Evolutionary conservation across 1,284 basidiomycete genomes (phyloP), one percentile per base, ranked within the genome.

Genomic region (Ganoderma lingzhi): DNA sequence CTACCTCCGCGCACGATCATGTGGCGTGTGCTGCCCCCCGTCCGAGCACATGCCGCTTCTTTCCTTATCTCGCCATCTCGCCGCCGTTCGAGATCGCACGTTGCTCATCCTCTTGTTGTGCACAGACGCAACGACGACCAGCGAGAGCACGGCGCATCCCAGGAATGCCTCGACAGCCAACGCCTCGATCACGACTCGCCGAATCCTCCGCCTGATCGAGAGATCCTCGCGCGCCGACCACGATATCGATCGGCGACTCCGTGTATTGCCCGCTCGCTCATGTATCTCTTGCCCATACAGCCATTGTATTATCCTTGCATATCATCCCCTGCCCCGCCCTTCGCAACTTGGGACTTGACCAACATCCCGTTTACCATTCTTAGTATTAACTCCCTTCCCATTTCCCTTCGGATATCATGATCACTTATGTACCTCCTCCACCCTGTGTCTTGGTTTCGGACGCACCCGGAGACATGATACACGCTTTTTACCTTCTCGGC

Each of bases 111-210:
- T 37, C 37, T 32, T 61, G 9, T 64, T 23, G 61, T n/a, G 19
- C 44, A 10, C 70, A 78, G 78, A 66, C 70, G 55, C 77, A 78
- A 70, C 77, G 78, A 68, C 75, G 76, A 73, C 74, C 78, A 14
- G 62, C 69, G 55, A 76, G 77, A 65, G 65, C 73, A 70, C 74
- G 76, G 73, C 75, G 77, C 48, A 72, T 72, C 58, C 71, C 72
- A 59, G 78, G 77, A 58, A 73, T 72, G 67, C 70, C 74, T 48
- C 77, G 77, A 41, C 70, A 35, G 30, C 67, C 75, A 8, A 73
- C 72, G 63, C 74, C 75, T 23, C 75, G 75, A 28, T 79, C 78
- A 72, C 77, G 76, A 69, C 75, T 77, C 58, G 67, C 74, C 61
- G 75, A 76, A 69, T 73, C 70, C 51, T 67, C 64, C 66, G 75